These are phyloP conservation scores for Pestalotiopsis sp. DNA, from an alignment of 2,329 filamentous ascomycete genomes.

Conservation along the genomic window DNA sequence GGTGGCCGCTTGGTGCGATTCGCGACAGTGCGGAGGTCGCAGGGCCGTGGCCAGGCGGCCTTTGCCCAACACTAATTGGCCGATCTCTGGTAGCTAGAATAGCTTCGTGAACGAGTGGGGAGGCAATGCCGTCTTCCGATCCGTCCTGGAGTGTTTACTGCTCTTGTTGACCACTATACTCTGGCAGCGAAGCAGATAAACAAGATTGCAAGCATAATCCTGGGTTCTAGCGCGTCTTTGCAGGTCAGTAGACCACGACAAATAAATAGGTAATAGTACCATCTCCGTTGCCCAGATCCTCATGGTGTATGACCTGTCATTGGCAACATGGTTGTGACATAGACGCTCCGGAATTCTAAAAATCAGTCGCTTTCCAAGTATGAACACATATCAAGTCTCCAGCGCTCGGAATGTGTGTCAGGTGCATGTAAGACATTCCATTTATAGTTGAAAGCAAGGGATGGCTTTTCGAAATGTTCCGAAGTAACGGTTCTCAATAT, in stretches of 20 bases:
- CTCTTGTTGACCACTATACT: neutral
- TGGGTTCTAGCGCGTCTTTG: neutral
- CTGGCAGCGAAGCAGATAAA: slow-evolving; percentile 5
- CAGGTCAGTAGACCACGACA: neutral
- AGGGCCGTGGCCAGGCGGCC: neutral
- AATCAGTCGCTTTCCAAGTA: neutral
- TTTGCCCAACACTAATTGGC: neutral
- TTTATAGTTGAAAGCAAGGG: slow-evolving; percentile 2
- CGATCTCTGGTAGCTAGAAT: neutral
- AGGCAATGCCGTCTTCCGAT: neutral
- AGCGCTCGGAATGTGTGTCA: neutral
- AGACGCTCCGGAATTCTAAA: neutral
- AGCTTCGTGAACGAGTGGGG: slow-evolving; percentile 4
- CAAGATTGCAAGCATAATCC: slow-evolving; percentile 2
- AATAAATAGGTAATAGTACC: neutral
- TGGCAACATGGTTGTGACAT: neutral
- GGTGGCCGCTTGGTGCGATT: neutral
- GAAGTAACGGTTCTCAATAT: neutral
- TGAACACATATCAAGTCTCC: neutral
- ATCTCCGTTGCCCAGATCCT: neutral
- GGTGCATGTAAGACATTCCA: slow-evolving; percentile 1
- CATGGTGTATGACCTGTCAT: too few relatives aligned
- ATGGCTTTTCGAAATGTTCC: neutral
- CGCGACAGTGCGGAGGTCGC: slow-evolving; percentile 1
- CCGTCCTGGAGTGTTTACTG: neutral